Conservation (phyloP, 2,329 filamentous ascomycete species). For the Aspergillus hiratsukae region DNA sequence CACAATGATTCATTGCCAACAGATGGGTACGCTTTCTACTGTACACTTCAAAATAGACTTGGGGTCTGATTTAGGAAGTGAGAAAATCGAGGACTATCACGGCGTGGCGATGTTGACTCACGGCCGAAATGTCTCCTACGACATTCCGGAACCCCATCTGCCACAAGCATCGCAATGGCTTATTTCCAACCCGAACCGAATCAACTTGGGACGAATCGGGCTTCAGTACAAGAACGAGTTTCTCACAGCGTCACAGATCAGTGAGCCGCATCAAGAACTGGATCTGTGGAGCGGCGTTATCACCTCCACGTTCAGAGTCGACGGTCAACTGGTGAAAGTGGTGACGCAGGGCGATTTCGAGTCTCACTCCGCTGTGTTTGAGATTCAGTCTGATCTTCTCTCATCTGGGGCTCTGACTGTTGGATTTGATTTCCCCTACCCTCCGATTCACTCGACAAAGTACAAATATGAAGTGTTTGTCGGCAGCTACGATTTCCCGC, state of each 20-base stretch:
- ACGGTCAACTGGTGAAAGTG: constrained; percentile 4
- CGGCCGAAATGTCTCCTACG: constrained; percentile 12
- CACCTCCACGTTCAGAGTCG: constrained; percentile 6
- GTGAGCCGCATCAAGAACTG: constrained; percentile 6
- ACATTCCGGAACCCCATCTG: constrained; percentile 10
- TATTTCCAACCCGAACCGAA: constrained; percentile 13
- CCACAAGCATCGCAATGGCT: constrained; percentile 12
- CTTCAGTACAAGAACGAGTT: constrained; percentile 4
- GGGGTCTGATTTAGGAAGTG: not conserved
- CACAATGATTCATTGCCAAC: constrained; percentile 11
- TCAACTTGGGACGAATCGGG: constrained; percentile 12
- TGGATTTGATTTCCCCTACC: constrained; percentile 12
- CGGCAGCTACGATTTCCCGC: constrained; percentile 8
- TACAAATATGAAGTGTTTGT: constrained; percentile 15
- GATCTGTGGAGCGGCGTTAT: constrained; percentile 13
- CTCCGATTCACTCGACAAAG: constrained; percentile 9
- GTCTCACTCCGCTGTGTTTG: constrained; percentile 5
- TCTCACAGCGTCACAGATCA: not conserved
- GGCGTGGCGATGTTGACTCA: constrained; percentile 8
- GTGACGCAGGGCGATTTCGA: constrained; percentile 10
- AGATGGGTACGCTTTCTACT: constrained; percentile 3
- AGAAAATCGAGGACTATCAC: constrained; percentile 6
- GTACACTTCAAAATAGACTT: not conserved
- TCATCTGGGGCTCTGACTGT: constrained; percentile 5
- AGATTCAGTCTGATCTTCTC: constrained; percentile 3